Evolutionary conservation across 352 stramenopile genomes (phyloP), one percentile per base, ranked within the genome.

Genomic region (Phytopythium sindhum): DNA sequence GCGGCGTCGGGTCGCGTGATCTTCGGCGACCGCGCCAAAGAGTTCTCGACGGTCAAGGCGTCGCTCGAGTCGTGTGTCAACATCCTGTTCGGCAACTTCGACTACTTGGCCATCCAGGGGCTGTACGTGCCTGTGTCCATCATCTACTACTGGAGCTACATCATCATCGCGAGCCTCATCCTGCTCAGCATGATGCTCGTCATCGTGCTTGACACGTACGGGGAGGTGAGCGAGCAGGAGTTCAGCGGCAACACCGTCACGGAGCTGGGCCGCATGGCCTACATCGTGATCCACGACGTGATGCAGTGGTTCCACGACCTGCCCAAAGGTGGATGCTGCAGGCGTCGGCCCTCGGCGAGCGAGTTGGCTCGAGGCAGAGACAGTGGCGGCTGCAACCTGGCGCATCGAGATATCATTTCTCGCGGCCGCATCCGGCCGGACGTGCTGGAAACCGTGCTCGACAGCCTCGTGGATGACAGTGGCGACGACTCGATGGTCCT

Each of bases 131-230:
- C 72, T 0, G 69, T 80, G 24, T 75, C 76, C 0, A 75, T 86
- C 53, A 55, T 85, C 12, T 91, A 79, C 68, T 91, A 91, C 63
- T 89, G 80, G 82, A 45, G 55, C 11, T 86, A 86, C 64, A 86
- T 91, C 74, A 55, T 87, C 19, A 68, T 88, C 33, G 74, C 86
- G 64, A 82, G 72, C 24, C 80, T 91, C 51, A 69, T 89, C 29
- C 68, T 91, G 29, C 70, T 91, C 62, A 91, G 87, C 52, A 89
- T 91, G 64, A 81, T 89, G 64, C 73, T 91, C 12, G 82, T 80
- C n/a, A 89, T 91, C 50, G 78, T 91, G 1, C 68, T 91, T 17
- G 78, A 88, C 33, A 71, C 80, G 12, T 91, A 87, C 55, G 65
- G 69, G 11, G 67, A 83, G 35, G 78, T 84, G 53, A 75, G 64